These are phyloP conservation scores for Solanum paucissectum DNA, from an alignment of 257 asterid species.

Conservation along the genomic window DNA sequence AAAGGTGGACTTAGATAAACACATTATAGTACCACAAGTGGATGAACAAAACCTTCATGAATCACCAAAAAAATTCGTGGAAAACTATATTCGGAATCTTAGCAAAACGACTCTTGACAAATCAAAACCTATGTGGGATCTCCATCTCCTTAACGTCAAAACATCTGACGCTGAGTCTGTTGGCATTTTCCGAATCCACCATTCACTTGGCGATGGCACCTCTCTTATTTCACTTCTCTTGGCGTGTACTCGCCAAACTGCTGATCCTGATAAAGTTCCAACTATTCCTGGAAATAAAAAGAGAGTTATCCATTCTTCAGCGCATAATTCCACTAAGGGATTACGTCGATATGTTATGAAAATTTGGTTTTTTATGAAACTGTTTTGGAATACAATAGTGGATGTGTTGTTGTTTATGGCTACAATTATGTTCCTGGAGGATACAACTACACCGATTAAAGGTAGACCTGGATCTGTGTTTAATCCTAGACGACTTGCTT, in stretches of 20 bases:
- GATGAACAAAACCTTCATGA: background rate
- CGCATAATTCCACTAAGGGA: background rate
- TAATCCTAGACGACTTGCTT: conserved; percentile 7
- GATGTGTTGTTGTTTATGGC: conserved; percentile 17
- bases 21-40: conserved; percentile 4
- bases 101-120: conserved; percentile 15
- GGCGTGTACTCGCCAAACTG: conserved; percentile 20
- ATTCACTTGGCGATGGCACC: conserved; percentile 27
- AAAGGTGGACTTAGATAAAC: conserved; percentile 16
- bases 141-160: conserved; percentile 18
- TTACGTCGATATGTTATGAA: background rate
- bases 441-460: conserved; percentile 16
- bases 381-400: conserved; percentile 8
- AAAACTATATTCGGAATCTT: conserved; percentile 19
- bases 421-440: conserved; percentile 18
- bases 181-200: conserved; percentile 18
- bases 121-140: conserved; percentile 27
- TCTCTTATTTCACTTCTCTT: conserved; percentile 18
- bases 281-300: conserved; percentile 5
- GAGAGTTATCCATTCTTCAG: background rate
- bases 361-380: background rate
- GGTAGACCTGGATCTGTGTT: conserved; percentile 1
- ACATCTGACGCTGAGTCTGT: conserved; percentile 3
- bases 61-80: conserved; percentile 12
- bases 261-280: background rate